Base-by-base conservation (phyloP, 2,329 filamentous ascomycete species). In the Canariomyces notabilis region DNA sequence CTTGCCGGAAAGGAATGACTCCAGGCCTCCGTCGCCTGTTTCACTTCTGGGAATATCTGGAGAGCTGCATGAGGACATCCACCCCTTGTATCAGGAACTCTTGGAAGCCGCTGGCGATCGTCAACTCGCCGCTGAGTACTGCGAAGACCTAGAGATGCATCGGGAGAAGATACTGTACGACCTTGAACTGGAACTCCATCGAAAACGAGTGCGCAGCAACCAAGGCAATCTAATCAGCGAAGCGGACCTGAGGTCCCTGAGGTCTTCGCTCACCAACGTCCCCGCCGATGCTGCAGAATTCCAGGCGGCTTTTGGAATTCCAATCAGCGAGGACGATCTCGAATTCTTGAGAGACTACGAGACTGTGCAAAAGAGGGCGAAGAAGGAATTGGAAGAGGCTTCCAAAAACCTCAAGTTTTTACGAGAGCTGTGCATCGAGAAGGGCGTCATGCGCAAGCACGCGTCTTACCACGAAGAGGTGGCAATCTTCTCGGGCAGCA, bases 71-170 rank as follows among this genome's bases (percentile, higher is more conserved):
- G 50, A 53, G 1, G 69, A 71, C 32, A 57, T 69, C 1, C 74
- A 78, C 49, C 75, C 75, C 2, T 59, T 73, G 3, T 77, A 75
- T 52, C 53, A 62, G 9, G 60, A 68, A 15, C 63, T 78, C 5
- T 64, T 71, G 14, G 64, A 67, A 11, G 64, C 67, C 1, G 65
- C 73, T 8, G 68, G 65, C 1, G 69, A 76, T 15, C 60, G 73
- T n/a, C 65, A 71, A 36, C 64, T 73, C 22, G 71, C 71, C 12
- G 66, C 64, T 39, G 75, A 79, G 47, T 66, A 72, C n/a, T 60
- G 68, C 26, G 61, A 65, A 5, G 72, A 77, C 33, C 63, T 77
- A 4, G 46, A 64, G 9, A 61, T 66, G 44, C 64, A 66, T 29
- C 67, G 65, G 33, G 62, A 68, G 7, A 60, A 61, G 42, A 67